Evolutionary conservation across 805 yeast species (phyloP).

Genomic region (Wickerhamomyces ciferrii): DNA sequence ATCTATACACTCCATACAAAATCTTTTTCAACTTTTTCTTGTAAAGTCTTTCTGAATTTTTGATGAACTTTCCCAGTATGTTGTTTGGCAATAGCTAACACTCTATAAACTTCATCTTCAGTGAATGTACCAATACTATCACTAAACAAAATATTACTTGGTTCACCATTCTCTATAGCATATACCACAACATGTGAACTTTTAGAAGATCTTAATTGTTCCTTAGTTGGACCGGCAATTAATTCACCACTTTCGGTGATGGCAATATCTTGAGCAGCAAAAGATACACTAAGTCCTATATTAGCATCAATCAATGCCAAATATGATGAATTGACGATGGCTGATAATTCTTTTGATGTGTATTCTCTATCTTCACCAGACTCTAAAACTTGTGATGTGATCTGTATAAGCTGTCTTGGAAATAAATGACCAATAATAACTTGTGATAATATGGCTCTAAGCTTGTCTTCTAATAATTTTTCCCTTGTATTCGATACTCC

Average conservation of each 20-base stretch:
- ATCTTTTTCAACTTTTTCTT: conserved; percentile 43
- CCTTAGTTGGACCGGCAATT: conserved; percentile 39
- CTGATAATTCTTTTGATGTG: conserved; percentile 18
- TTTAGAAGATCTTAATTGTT: conserved; percentile 34
- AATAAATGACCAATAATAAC: conserved; percentile 56
- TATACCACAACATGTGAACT: conserved; percentile 69
- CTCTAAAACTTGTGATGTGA: conserved; percentile 60
- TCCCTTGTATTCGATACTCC: conserved; percentile 79
- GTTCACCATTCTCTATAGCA: conserved; percentile 42
- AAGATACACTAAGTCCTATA: conserved; percentile 59
- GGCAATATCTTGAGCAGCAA: conserved; percentile 50
- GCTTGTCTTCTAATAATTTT: conserved; percentile 64
- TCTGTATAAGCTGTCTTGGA: conserved; percentile 76
- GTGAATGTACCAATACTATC: conserved; percentile 73
- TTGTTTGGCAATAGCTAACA: conserved; percentile 46
- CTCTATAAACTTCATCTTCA: conserved; percentile 45
- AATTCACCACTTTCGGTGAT: conserved; percentile 26
- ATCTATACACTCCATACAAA: conserved; percentile 50
- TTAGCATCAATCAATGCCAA: conserved; percentile 81
- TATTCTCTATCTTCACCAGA: conserved; percentile 37
- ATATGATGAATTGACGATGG: conserved; percentile 57
- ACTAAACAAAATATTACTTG: conserved; percentile 53
- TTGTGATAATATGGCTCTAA: conserved; percentile 56
- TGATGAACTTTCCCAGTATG: conserved; percentile 40
- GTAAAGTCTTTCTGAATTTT: conserved; percentile 41